These are phyloP conservation scores for Rhododendron mucronatum DNA, from an alignment of 148 eudicot genomes.

Conservation along the genomic window DNA sequence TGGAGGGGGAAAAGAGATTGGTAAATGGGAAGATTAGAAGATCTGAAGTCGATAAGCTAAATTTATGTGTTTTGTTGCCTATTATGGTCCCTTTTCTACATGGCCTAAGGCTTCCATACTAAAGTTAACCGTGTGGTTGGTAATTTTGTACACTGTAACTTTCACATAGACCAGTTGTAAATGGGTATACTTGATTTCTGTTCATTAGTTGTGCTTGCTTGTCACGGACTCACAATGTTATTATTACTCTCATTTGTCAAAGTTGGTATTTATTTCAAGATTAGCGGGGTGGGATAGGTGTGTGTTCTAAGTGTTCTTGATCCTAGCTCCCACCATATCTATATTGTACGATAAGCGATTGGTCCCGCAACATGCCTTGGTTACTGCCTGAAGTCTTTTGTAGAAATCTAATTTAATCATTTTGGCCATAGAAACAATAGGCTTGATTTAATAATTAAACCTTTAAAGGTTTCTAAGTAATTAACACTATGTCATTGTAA, in stretches of 20 bases:
- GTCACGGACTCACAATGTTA: neutral
- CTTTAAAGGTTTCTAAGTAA: neutral
- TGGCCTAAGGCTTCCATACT: neutral
- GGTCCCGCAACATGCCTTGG: neutral
- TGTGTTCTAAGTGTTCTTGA: neutral
- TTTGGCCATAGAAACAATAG: neutral
- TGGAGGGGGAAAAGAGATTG: neutral
- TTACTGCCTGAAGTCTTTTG: neutral
- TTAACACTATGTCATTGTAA: neutral
- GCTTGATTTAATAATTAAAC: neutral
- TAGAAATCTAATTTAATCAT: neutral
- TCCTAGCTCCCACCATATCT: neutral
- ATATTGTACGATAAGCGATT: too few species aligned
- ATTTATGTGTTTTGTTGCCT: neutral
- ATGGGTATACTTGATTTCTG: neutral
- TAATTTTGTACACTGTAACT: neutral
- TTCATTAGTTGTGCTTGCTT: neutral
- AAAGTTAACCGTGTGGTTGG: neutral
- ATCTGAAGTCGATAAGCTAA: neutral
- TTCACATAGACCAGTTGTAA: neutral
- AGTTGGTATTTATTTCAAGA: neutral
- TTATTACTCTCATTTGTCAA: neutral
- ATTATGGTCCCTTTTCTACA: neutral
- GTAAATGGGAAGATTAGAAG: neutral
- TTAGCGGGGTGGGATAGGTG: neutral